Percentiles rank a stretch among this genome's conserved stretches.
These are phyloP conservation scores for Zoysia japonica DNA, from an alignment of 176 grass and related monocot species.

Conservation along the genomic window DNA sequence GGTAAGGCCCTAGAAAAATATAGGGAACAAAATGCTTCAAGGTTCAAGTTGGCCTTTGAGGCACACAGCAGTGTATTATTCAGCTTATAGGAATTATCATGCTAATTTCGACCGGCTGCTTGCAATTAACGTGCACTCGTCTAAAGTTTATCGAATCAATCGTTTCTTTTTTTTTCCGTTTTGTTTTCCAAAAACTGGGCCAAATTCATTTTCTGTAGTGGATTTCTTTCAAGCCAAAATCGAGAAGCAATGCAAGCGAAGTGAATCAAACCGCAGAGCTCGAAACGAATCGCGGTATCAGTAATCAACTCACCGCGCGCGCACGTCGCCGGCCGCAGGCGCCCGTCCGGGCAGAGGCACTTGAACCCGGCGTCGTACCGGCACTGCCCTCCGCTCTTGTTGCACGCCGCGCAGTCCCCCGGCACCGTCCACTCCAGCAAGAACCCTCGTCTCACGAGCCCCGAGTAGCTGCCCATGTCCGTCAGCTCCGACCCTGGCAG, in stretches of 20 bases:
- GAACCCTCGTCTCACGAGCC: constrained; percentile 32
- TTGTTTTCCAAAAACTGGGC: neutral
- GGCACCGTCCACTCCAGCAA: constrained; percentile 42
- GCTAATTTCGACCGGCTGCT: too few relatives aligned
- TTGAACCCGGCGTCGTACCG: constrained; percentile 22
- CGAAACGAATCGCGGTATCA: neutral
- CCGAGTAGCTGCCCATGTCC: neutral
- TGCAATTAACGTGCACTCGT: too few relatives aligned
- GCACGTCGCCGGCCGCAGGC: constrained; percentile 10
- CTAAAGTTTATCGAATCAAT: too few relatives aligned
- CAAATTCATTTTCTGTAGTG: neutral
- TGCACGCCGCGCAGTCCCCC: constrained; percentile 34
- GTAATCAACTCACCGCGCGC: constrained; percentile 25
- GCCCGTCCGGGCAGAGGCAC: constrained; percentile 43
- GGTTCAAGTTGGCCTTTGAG: too few relatives aligned
- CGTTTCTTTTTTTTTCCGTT: neutral
- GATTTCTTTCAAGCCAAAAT: neutral
- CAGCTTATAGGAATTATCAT: too few relatives aligned
- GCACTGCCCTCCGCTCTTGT: constrained; percentile 20
- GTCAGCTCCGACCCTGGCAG: constrained; percentile 36
- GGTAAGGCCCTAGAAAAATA: too few relatives aligned
- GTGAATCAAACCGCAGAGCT: neutral
- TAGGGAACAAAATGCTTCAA: too few relatives aligned
- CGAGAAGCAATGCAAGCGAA: neutral
- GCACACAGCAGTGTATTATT: too few relatives aligned